Evolutionary conservation across 163 green algal genomes (phyloP), one percentile per base, ranked within the genome.

Genomic region (Scenedesmus sp.): DNA sequence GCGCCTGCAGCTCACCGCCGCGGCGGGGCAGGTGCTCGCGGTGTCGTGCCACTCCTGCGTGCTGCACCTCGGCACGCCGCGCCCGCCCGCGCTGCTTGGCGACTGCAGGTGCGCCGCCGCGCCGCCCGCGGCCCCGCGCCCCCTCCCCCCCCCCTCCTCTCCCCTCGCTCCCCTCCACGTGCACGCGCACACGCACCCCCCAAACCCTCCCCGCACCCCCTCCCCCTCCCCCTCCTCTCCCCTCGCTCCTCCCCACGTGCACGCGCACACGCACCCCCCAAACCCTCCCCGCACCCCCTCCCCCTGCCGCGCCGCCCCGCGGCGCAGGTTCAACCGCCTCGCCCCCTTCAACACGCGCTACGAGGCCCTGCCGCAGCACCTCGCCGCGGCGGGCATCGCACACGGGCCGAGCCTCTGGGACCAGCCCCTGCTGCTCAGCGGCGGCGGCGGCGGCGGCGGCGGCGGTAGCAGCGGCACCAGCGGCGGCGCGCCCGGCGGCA

Each of bases 311-410:
- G 17, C 4, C 5, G 28, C 60, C 29, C 6, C 18, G 6, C 36
- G 54, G 24, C 17, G 28, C 29, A 77, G 94, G 78, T 96, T 96
- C 81, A 44, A 97, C 13, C 86, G 92, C 77, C 81, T 98, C 63
- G 94, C 91, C 11, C 94, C 94, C 1, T 92, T 93, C 87, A 94
- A 94, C 84, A 93, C 90, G 0, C 81, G 87, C 28, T 98, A 95
- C 65, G 92, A 94, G 60, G 76, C 84, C 4, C 82, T 95, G 28
- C 14, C 75, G 22, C 24, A 63, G 7, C 83, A 87, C 60, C 39
- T 87, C 34, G 34, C 33, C n/a, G 71, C 53, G 26, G 62, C 81
- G 67, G 83, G 80, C 47, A 42, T 83, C 13, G 22, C 51, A n/a
- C 5, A 36, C 13, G 31, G 18, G 7, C 56, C 48, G 0, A 85